phyloP scores from a whole-genome alignment of 23 red algal species.

The Gracilaria domingensis region DNA sequence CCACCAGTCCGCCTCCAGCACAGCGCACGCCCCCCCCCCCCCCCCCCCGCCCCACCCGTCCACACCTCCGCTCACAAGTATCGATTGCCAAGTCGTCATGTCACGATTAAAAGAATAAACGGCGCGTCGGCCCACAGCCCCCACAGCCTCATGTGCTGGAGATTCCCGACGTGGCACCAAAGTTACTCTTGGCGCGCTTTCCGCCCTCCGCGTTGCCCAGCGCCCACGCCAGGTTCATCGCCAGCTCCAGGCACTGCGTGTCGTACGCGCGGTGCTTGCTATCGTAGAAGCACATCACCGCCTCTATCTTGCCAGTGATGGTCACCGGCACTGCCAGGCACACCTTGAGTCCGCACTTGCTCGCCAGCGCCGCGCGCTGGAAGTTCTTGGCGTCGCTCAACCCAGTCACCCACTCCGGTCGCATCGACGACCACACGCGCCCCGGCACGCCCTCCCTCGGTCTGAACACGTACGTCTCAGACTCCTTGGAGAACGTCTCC shows the following conservation, averaged over 20 bases:
- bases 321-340: slow-evolving; percentile 81
- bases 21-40: too few species aligned
- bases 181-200: slow-evolving; percentile 66
- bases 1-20: too few species aligned
- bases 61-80: too few species aligned
- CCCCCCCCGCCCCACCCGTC: too few species aligned
- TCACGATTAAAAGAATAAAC: background rate
- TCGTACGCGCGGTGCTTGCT: slow-evolving; percentile 71
- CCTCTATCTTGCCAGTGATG: slow-evolving; percentile 77
- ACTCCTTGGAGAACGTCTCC: slow-evolving; percentile 52
- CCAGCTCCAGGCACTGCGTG: slow-evolving; percentile 72
- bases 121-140: background rate
- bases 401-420: slow-evolving; percentile 79
- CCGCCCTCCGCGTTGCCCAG: slow-evolving; percentile 74
- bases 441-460: slow-evolving; percentile 69
- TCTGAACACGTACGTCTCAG: slow-evolving; percentile 35
- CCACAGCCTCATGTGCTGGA: slow-evolving; percentile 25
- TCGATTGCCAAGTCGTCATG: background rate
- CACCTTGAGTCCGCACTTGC: slow-evolving; percentile 59
- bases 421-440: slow-evolving; percentile 76
- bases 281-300: slow-evolving; percentile 81
- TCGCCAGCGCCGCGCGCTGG: slow-evolving; percentile 40
- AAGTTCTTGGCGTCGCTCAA: slow-evolving; percentile 69
- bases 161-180: slow-evolving; percentile 27
- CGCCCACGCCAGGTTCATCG: slow-evolving; percentile 72